Conservation (phyloP, 305 asterid genomes). For the Fraxinus sp. region DNA sequence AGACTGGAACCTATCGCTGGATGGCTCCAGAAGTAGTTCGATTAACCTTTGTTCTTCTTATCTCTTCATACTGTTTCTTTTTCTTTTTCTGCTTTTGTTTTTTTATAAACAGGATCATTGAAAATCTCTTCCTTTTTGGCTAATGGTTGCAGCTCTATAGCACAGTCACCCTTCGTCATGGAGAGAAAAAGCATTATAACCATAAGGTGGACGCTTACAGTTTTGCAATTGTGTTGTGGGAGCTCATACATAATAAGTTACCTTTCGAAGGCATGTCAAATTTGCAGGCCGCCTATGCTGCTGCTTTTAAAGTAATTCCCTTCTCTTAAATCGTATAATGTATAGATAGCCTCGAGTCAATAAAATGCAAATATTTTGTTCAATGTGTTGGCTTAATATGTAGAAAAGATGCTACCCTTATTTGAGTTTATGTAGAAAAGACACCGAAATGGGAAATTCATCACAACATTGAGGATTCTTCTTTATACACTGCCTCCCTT, state of each 20-base stretch:
- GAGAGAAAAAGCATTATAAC: slow-evolving; percentile 95
- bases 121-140: neutral
- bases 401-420: neutral
- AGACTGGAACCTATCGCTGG: slow-evolving; percentile 99
- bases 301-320: slow-evolving; percentile 79
- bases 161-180: slow-evolving; percentile 88
- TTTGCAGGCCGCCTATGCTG: slow-evolving; percentile 97
- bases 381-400: neutral
- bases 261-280: slow-evolving; percentile 99
- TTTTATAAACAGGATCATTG: neutral
- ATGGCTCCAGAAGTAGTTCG: slow-evolving; percentile 95
- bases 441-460: neutral
- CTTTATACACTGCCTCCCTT: neutral
- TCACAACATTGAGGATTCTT: neutral
- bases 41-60: neutral
- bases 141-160: slow-evolving; percentile 71
- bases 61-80: neutral
- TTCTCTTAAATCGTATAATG: neutral
- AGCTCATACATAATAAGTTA: slow-evolving; percentile 77
- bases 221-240: slow-evolving; percentile 96
- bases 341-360: neutral
- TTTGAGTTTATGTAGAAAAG: neutral
- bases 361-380: neutral
- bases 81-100: neutral
- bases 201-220: slow-evolving; percentile 95